Base-by-base conservation (phyloP, 805 yeast species). In the Debaryomyces castellii region DNA sequence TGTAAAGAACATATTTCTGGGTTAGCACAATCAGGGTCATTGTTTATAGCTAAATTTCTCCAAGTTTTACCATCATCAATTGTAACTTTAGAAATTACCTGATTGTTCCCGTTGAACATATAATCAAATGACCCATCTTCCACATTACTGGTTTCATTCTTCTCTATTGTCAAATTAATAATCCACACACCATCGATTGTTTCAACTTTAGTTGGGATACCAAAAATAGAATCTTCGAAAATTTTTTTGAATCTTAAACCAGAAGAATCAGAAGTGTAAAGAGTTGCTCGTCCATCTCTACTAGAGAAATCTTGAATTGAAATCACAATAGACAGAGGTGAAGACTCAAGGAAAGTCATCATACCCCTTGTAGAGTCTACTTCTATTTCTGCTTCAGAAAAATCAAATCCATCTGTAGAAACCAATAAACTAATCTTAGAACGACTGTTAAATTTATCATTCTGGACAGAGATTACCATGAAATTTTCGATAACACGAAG, bases 161-260 rank as follows among this genome's bases (percentile, higher is more conserved):
- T 35, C 24, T 35, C n/a, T 17, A 4, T 18, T 39, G 25, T 50
- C 12, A 60, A 59, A 53, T 77, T 78, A 8, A 81, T 76, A 39
- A 85, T 55, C 77, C 86, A 77, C 12, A 80, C 74, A 8, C 90
- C 91, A 47, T 83, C 87, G 22, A 82, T 69, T 16, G 69, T 71
- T 47, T 74, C 71, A 16, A 82, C 69, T 49, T 74, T 76, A 36
- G 66, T 58, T 20, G 38, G 38, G 9, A 37, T 14, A 6, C 30
- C 30, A 37, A 22, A 37, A 8, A 22, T 37, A 10, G 76, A 67
- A 30, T 71, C 61, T 9, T 71, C 73, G 24, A 80, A 56, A n/a
- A 77, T 62, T 37, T 70, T 69, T 0, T 55, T 54, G 58, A 80
- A 83, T 44, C 66, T 70, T 25, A 78, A 60, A 1, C 90, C 89